Evolutionary conservation across 2,329 filamentous ascomycete genomes (phyloP).

Genomic region (Decorospora gaudefroyi): DNA sequence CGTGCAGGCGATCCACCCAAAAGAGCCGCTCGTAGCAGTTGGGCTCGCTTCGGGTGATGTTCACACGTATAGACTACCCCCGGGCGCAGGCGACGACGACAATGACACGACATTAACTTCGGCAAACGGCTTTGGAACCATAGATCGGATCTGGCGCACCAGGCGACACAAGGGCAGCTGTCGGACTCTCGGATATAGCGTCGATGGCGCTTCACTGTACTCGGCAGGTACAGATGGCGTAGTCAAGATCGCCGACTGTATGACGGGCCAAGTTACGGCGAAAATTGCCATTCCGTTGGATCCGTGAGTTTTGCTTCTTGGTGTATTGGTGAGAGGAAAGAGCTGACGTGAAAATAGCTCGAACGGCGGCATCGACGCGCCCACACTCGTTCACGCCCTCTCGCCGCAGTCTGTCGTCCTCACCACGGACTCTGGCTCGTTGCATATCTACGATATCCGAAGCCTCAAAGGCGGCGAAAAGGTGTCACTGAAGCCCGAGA

Average conservation of each 20-base stretch:
- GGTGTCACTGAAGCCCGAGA: constrained; percentile 62
- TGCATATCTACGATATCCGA: constrained; percentile 89
- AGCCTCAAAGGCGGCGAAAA: constrained; percentile 48
- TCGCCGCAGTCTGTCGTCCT: constrained; percentile 87
- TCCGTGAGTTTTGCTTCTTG: constrained; percentile 39
- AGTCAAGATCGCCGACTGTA: constrained; percentile 63
- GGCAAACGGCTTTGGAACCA: constrained; percentile 69
- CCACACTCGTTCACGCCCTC: constrained; percentile 78
- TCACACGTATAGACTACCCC: constrained; percentile 75
- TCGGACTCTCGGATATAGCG: constrained; percentile 74
- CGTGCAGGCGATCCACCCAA: constrained; percentile 82
- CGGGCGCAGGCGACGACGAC: constrained; percentile 56
- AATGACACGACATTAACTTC: constrained; percentile 58
- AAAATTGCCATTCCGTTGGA: constrained; percentile 76
- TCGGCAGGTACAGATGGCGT: constrained; percentile 66
- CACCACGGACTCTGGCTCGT: constrained; percentile 83
- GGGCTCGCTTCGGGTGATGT: constrained; percentile 86
- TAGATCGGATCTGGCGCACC: constrained; percentile 85
- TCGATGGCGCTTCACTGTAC: constrained; percentile 72
- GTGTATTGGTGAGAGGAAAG: background rate
- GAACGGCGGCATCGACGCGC: constrained; percentile 64
- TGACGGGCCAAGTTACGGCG: constrained; percentile 70
- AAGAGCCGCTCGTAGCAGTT: constrained; percentile 80
- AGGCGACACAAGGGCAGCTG: constrained; percentile 93
- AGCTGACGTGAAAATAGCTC: constrained; percentile 41